Percentiles rank a stretch among this genome's conserved stretches.
These are phyloP conservation scores for Paramecium sexaurelia DNA, from an alignment of 73 alveolate genomes.

Conservation along the genomic window DNA sequence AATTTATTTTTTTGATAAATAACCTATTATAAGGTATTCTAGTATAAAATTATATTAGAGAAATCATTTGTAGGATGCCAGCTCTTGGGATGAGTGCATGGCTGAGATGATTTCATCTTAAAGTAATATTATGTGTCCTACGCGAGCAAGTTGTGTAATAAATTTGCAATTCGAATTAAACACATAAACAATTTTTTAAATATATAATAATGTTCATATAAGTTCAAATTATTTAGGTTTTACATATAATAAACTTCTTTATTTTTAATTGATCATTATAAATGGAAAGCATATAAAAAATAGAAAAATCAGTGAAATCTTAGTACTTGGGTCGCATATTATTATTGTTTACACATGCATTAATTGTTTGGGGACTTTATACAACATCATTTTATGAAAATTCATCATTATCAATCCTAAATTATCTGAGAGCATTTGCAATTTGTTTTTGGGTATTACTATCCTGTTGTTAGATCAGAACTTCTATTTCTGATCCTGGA, in stretches of 20 bases:
- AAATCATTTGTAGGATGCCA: neutral
- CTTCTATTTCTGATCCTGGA: conserved; percentile 3
- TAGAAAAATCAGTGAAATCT: neutral
- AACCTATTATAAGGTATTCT: neutral
- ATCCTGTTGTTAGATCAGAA: neutral
- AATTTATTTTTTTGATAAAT: neutral
- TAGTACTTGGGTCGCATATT: neutral
- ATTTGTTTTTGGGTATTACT: neutral
- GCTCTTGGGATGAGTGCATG: conserved; percentile 48
- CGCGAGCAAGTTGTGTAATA: conserved; percentile 18
- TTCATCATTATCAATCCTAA: neutral
- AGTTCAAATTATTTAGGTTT: neutral
- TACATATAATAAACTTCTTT: neutral
- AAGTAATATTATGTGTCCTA: neutral
- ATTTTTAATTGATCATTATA: neutral
- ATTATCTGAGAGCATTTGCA: neutral
- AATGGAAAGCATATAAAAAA: neutral
- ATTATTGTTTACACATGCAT: neutral
- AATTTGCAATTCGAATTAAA: conserved; percentile 33
- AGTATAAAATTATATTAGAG: neutral
- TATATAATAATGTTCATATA: neutral
- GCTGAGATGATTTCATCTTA: neutral
- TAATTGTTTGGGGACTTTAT: neutral
- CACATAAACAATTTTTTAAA: neutral
- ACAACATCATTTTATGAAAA: conserved; percentile 16